phyloP scores from a whole-genome alignment of 2,329 filamentous ascomycete species.

The Xylariomycetidae sp. region DNA sequence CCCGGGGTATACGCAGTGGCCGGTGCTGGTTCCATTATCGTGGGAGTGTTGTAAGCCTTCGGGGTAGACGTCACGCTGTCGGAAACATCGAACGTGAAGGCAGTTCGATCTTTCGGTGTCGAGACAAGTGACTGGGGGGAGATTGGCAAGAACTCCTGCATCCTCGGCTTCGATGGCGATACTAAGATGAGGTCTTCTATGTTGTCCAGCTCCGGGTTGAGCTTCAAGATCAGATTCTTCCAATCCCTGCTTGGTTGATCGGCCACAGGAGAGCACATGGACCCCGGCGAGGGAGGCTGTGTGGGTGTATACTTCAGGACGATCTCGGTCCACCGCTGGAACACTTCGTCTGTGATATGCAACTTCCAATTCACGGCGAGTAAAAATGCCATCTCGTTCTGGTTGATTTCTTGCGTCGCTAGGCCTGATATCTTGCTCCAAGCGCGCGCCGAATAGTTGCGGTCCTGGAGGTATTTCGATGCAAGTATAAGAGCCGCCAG shows the following conservation, averaged over 20 bases:
- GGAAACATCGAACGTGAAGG: conserved; percentile 32
- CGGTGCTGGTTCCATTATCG: conserved; percentile 46
- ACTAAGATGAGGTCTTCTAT: conserved; percentile 46
- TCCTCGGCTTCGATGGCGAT: conserved; percentile 23
- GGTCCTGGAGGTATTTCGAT: conserved; percentile 96
- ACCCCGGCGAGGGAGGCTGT: conserved; percentile 51
- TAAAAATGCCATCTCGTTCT: conserved; percentile 91
- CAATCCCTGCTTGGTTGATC: conserved; percentile 50
- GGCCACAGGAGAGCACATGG: conserved; percentile 32
- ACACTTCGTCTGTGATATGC: conserved; percentile 83
- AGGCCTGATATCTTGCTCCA: conserved; percentile 99
- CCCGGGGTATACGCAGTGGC: conserved; percentile 38
- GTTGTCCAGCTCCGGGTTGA: conserved; percentile 56
- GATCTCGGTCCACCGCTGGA: conserved; percentile 91
- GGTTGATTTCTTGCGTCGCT: conserved; percentile 88
- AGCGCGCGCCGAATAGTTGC: conserved; percentile 93
- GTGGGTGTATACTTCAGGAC: conserved; percentile 78
- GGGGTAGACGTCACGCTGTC: conserved; percentile 38
- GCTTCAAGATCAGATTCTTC: conserved; percentile 52
- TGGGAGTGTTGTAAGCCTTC: conserved; percentile 36
- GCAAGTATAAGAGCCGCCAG: conserved; percentile 89
- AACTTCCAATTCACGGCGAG: conserved; percentile 89
- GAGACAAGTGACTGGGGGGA: conserved; percentile 42
- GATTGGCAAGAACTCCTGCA: conserved; percentile 31
- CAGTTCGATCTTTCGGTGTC: conserved; percentile 33